Evolutionary conservation across 2,329 filamentous ascomycete genomes (phyloP).

Genomic region (Stachybotrys chlorohalonatus): DNA sequence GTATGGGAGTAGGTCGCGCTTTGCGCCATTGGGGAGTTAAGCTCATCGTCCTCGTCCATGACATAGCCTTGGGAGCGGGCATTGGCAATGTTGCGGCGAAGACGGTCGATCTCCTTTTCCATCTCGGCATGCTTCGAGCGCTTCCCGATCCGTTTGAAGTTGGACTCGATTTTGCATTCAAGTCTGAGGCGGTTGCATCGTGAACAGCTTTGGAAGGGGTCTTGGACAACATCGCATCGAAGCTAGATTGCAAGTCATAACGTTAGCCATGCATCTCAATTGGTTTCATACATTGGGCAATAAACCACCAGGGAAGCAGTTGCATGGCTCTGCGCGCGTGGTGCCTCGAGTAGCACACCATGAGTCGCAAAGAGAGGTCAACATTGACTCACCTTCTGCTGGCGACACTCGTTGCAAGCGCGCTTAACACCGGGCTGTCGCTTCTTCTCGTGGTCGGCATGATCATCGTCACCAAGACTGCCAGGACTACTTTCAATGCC

Average conservation of each 20-base stretch:
- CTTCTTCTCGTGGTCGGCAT: constrained; percentile 53
- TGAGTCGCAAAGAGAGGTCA: neutral
- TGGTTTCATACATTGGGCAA: neutral
- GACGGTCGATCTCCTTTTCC: constrained; percentile 70
- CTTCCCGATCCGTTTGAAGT: constrained; percentile 79
- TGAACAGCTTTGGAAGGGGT: constrained; percentile 68
- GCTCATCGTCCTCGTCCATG: constrained; percentile 45
- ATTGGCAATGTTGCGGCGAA: constrained; percentile 51
- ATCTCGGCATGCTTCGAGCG: constrained; percentile 77
- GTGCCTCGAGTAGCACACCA: neutral
- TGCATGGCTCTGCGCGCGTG: neutral
- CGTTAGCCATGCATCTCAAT: constrained; percentile 7
- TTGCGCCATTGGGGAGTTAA: constrained; percentile 47
- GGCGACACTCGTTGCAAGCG: constrained; percentile 76
- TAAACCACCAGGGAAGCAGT: neutral
- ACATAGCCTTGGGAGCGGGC: constrained; percentile 51
- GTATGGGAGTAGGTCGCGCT: constrained; percentile 49
- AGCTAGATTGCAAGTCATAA: constrained; percentile 38
- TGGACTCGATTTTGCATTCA: constrained; percentile 77
- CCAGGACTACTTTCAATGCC: constrained; percentile 52
- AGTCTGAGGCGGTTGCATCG: constrained; percentile 73
- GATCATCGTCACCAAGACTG: constrained; percentile 39
- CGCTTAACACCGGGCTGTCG: constrained; percentile 64
- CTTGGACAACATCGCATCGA: constrained; percentile 75
- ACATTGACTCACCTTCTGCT: constrained; percentile 63